phyloP scores from a whole-genome alignment of 2,329 filamentous ascomycete genomes.

The Tolypocladium tropicale region DNA sequence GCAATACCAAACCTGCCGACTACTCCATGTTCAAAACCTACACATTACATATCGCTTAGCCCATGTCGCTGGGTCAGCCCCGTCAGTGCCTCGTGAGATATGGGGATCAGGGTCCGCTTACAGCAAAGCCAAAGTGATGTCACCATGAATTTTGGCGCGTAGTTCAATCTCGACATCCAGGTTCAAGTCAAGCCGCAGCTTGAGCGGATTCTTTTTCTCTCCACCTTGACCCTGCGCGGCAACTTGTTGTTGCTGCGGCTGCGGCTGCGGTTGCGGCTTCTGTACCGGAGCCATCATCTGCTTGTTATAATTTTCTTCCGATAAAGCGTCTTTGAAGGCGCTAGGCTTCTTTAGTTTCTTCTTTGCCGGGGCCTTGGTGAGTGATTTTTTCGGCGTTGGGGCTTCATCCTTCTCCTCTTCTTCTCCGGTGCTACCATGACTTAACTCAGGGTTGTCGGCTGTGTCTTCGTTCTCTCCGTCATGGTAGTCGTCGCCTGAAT shows the following conservation, averaged over 20 bases:
- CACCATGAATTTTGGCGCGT: conserved; percentile 70
- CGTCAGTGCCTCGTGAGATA: neutral
- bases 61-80: neutral
- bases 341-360: conserved; percentile 3
- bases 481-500: conserved; percentile 2
- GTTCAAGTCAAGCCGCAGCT: conserved; percentile 60
- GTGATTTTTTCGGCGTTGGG: conserved; percentile 1
- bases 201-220: conserved; percentile 49
- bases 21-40: neutral
- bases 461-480: conserved; percentile 5
- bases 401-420: conserved; percentile 9
- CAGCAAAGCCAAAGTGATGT: conserved; percentile 64
- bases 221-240: conserved; percentile 12
- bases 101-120: conserved; percentile 25
- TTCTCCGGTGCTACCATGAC: conserved; percentile 4
- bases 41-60: neutral
- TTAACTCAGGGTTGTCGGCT: conserved; percentile 4
- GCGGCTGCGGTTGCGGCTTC: conserved; percentile 17
- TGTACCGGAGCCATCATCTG: conserved; percentile 14
- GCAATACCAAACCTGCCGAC: neutral
- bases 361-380: neutral
- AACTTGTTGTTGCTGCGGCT: conserved; percentile 8
- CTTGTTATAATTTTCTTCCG: conserved; percentile 8
- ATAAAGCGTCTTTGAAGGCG: neutral
- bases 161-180: conserved; percentile 71